Percentiles rank a stretch among this genome's conserved stretches.
Conservation (phyloP, 352 stramenopile species). For the Phytophthora hybrid region DNA sequence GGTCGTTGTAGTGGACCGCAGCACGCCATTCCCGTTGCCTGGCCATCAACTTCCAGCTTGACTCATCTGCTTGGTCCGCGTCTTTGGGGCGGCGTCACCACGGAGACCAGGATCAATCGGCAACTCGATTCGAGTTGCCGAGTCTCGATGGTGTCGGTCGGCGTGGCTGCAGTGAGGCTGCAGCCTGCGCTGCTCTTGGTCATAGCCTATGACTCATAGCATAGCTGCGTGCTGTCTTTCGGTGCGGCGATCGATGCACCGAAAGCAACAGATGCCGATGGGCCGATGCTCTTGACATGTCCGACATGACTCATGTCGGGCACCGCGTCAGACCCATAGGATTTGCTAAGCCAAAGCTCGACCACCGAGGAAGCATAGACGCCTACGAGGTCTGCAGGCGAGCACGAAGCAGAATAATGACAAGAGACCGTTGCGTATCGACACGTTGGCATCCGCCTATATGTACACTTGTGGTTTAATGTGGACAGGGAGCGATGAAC, state of each 20-base stretch:
- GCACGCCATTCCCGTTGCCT: background rate
- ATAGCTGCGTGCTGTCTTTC: background rate
- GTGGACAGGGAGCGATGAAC: slow-evolving; percentile 21
- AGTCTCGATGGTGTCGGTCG: background rate
- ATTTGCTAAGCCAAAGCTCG: slow-evolving; percentile 9
- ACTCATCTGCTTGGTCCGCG: background rate
- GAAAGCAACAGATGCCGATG: slow-evolving; percentile 12
- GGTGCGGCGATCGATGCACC: slow-evolving; percentile 16
- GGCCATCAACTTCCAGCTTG: background rate
- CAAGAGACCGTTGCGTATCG: background rate
- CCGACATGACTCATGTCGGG: background rate
- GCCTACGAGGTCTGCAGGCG: background rate
- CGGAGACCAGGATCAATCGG: background rate
- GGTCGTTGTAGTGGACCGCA: background rate
- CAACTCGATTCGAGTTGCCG: background rate
- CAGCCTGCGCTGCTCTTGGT: background rate
- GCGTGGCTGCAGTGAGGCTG: no score
- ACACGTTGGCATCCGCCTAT: slow-evolving; percentile 29
- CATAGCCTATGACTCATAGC: no score
- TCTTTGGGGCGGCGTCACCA: background rate
- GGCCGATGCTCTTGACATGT: background rate
- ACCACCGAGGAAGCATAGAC: slow-evolving; percentile 10
- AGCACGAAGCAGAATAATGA: background rate
- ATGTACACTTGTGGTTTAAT: slow-evolving; percentile 34
- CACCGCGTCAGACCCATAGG: background rate